Evolutionary conservation across 169 alveolate species (phyloP).

Genomic region (Plasmodium chabaudi): DNA sequence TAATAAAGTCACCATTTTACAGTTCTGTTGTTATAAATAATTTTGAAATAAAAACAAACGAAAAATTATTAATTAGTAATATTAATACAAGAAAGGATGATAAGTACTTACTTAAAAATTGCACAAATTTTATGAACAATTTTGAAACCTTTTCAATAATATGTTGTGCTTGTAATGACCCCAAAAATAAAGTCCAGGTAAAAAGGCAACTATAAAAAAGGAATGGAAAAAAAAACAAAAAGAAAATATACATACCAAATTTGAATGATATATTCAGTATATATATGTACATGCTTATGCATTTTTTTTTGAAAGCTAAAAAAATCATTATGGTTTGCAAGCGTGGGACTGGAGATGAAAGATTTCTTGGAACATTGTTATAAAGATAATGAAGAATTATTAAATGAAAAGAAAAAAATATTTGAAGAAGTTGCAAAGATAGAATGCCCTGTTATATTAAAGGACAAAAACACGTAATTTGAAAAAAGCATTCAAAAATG

Average conservation of each 20-base stretch:
- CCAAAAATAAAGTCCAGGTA: slow-evolving; percentile 69
- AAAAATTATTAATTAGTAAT: slow-evolving; percentile 24
- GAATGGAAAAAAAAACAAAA: background rate
- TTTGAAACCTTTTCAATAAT: slow-evolving; percentile 47
- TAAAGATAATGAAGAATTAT: slow-evolving; percentile 26
- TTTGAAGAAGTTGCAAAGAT: slow-evolving; percentile 38
- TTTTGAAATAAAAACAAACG: slow-evolving; percentile 30
- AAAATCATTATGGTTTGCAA: slow-evolving; percentile 59
- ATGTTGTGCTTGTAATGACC: slow-evolving; percentile 68
- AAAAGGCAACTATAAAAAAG: background rate
- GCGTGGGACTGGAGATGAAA: slow-evolving; percentile 55
- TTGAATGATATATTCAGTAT: background rate
- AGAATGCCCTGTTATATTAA: slow-evolving; percentile 58
- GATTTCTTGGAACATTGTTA: slow-evolving; percentile 34
- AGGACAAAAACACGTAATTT: slow-evolving; percentile 42
- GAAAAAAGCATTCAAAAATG: background rate
- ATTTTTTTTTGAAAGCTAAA: slow-evolving; percentile 26
- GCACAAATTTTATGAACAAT: slow-evolving; percentile 33
- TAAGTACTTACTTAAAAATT: slow-evolving; percentile 6
- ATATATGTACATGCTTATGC: background rate
- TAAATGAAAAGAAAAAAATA: slow-evolving; percentile 21
- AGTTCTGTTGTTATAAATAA: slow-evolving; percentile 31
- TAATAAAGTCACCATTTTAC: slow-evolving; percentile 11
- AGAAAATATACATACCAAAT: background rate
- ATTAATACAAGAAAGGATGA: slow-evolving; percentile 26